Evolutionary conservation across 23 red algal species (phyloP).

Genomic region (Gracilaria domingensis): DNA sequence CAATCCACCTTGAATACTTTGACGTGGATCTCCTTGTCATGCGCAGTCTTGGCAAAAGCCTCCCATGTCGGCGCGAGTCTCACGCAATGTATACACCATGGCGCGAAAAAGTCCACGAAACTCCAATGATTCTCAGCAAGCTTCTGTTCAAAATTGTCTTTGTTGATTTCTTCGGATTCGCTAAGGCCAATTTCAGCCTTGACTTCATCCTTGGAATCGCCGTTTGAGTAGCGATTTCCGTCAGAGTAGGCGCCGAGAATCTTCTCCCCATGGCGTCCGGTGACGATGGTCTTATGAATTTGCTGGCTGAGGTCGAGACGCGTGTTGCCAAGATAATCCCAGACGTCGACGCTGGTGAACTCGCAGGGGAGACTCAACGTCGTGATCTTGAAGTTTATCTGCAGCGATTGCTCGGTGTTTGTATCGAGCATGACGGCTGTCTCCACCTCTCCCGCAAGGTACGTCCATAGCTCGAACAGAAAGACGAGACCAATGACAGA

Average conservation of each 20-base stretch:
- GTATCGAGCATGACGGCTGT: slow-evolving; percentile 84
- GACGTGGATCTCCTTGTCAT: slow-evolving; percentile 80
- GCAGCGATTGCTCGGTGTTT: slow-evolving; percentile 63
- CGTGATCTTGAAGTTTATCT: slow-evolving; percentile 82
- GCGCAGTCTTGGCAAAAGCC: slow-evolving; percentile 81
- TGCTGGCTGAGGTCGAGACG: slow-evolving; percentile 74
- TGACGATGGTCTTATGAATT: slow-evolving; percentile 74
- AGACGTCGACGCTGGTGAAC: slow-evolving; percentile 81
- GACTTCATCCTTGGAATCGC: slow-evolving; percentile 66
- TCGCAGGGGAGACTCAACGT: slow-evolving; percentile 77
- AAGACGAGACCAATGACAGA: slow-evolving; percentile 71
- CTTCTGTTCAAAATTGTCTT: slow-evolving; percentile 58
- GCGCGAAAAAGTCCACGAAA: slow-evolving; percentile 82
- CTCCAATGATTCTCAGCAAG: slow-evolving; percentile 76
- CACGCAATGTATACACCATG: slow-evolving; percentile 82
- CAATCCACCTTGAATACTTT: slow-evolving; percentile 84
- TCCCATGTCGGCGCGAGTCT: slow-evolving; percentile 75
- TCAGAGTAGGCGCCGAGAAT: slow-evolving; percentile 75
- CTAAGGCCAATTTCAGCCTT: slow-evolving; percentile 54
- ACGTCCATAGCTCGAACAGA: slow-evolving; percentile 84
- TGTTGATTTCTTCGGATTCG: slow-evolving; percentile 64
- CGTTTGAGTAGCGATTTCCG: slow-evolving; percentile 43
- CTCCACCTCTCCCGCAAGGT: slow-evolving; percentile 71
- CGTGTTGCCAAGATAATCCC: slow-evolving; percentile 82
- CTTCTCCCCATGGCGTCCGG: slow-evolving; percentile 63